Conservation (phyloP, 2,329 filamentous ascomycete genomes). For the Talaromyces sp. region DNA sequence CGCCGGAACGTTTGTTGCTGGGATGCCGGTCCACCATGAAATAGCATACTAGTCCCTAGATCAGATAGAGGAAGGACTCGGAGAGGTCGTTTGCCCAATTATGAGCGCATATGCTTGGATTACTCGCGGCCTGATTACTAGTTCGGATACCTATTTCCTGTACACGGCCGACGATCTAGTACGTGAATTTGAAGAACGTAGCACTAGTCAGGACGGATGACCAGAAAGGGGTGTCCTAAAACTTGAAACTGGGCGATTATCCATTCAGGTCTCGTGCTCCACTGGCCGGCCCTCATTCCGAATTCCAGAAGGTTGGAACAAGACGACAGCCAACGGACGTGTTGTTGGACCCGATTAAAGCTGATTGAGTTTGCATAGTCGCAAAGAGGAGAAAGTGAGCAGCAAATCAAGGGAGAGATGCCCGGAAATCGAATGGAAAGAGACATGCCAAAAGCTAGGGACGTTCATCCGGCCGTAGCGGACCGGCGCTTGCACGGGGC, state of each 20-base stretch:
- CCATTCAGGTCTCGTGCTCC: slow-evolving; percentile 2
- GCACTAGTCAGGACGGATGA: not conserved
- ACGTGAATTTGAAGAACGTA: not conserved
- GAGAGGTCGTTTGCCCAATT: not conserved
- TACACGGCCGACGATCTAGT: not conserved
- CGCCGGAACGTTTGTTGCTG: slow-evolving; percentile 1
- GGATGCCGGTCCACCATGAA: not conserved
- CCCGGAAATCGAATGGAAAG: not conserved
- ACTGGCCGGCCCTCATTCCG: slow-evolving; percentile 5
- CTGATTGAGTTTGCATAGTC: not conserved
- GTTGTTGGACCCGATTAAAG: not conserved
- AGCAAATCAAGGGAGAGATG: slow-evolving; percentile 5
- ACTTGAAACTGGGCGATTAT: not conserved
- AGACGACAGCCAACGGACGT: not conserved
- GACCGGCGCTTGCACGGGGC: slow-evolving; percentile 15
- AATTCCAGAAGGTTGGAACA: slow-evolving; percentile 2
- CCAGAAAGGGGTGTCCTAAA: slow-evolving; percentile 3
- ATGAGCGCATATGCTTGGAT: not conserved
- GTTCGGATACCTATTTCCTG: not conserved
- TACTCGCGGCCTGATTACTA: not conserved
- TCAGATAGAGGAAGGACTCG: not conserved
- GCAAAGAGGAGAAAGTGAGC: not conserved
- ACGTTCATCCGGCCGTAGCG: slow-evolving; percentile 6
- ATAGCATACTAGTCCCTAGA: not conserved
- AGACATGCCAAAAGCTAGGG: slow-evolving; percentile 4